Conservation (phyloP, 140 eudicot species). For the Flaveria floridana region DNA sequence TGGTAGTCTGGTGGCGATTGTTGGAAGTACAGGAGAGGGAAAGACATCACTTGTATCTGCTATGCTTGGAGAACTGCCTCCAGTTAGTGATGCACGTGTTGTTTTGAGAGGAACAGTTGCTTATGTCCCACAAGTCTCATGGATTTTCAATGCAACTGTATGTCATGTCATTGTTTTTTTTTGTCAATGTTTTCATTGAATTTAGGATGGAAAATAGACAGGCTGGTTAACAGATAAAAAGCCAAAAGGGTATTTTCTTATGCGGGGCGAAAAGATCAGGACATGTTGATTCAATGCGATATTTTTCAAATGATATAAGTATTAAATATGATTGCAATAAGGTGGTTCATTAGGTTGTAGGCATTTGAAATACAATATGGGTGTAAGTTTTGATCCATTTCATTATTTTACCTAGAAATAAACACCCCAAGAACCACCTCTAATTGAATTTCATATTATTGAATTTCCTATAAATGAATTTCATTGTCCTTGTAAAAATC, state of each 20-base stretch:
- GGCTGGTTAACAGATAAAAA: not conserved
- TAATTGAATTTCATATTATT: not conserved
- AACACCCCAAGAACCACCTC: not conserved
- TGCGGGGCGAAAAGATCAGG: not conserved
- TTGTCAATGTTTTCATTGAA: not conserved
- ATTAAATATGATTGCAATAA: not conserved
- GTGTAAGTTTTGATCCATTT: not conserved
- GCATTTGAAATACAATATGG: not conserved
- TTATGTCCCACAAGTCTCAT: slow-evolving; percentile 94
- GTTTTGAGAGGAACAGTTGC: slow-evolving; percentile 84
- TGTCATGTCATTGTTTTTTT: slow-evolving; percentile 25
- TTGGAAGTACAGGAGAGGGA: slow-evolving; percentile 97
- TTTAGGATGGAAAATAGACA: not conserved
- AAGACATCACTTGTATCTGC: slow-evolving; percentile 93
- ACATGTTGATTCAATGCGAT: not conserved
- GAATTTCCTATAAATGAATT: not conserved
- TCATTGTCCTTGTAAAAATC: slow-evolving; percentile 3
- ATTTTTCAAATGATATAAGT: not conserved
- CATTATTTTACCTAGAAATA: not conserved
- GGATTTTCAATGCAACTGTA: slow-evolving; percentile 98
- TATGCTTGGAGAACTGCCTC: slow-evolving; percentile 96
- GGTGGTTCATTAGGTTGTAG: not conserved
- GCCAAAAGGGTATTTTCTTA: not conserved
- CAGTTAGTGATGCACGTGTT: slow-evolving; percentile 60
- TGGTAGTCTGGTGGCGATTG: slow-evolving; percentile 84